Conservation (phyloP, 1,284 basidiomycete genomes). For the Bjerkandera adusta region DNA sequence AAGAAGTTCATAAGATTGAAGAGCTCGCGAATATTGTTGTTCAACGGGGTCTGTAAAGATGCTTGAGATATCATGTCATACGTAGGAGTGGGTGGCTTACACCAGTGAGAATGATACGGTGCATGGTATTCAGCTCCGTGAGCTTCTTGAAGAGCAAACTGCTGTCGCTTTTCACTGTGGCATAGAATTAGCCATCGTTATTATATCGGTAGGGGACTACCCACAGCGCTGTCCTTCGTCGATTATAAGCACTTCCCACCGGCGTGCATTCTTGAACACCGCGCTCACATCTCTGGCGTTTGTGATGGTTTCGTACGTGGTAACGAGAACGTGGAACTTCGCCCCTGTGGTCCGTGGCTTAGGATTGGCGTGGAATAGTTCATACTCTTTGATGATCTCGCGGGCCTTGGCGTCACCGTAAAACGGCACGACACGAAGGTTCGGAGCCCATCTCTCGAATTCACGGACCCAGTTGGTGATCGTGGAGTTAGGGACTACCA, state of each 20-base stretch:
- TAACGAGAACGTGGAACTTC: constrained; percentile 83
- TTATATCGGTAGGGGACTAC: constrained; percentile 28
- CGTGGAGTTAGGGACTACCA: constrained; percentile 94
- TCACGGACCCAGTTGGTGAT: constrained; percentile 88
- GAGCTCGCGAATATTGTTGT: constrained; percentile 94
- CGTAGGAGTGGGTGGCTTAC: constrained; percentile 33
- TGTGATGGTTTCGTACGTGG: constrained; percentile 84
- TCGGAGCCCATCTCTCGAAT: constrained; percentile 90
- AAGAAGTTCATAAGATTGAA: constrained; percentile 96
- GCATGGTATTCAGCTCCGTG: constrained; percentile 74
- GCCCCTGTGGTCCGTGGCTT: constrained; percentile 44
- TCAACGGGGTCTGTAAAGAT: constrained; percentile 77
- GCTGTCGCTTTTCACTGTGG: constrained; percentile 75
- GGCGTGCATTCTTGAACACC: constrained; percentile 77
- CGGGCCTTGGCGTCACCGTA: constrained; percentile 78
- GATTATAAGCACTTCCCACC: constrained; percentile 91
- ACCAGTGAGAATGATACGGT: constrained; percentile 92
- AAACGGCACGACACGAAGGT: constrained; percentile 79
- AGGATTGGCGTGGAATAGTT: constrained; percentile 63
- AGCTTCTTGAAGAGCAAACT: constrained; percentile 84
- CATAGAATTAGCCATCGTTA: constrained; percentile 5
- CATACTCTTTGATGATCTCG: constrained; percentile 80
- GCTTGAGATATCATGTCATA: constrained; percentile 5
- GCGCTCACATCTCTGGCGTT: constrained; percentile 62
- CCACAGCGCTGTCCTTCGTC: constrained; percentile 92